phyloP scores from a whole-genome alignment of 2,329 filamentous ascomycete genomes.

The Curvularia sp. region DNA sequence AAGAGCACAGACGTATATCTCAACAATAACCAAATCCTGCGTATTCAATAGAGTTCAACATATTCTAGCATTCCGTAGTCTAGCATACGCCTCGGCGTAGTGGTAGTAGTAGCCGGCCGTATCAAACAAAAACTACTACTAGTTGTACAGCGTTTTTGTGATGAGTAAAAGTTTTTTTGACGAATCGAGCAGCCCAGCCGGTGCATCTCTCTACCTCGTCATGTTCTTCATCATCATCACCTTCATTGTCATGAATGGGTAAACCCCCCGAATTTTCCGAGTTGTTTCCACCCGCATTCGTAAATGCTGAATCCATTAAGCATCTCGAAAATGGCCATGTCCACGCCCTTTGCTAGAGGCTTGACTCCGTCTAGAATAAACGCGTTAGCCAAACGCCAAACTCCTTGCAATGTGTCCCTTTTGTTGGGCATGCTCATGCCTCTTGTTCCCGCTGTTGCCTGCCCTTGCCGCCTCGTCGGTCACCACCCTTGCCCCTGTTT shows the following conservation, averaged over 20 bases:
- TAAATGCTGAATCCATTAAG: constrained; percentile 2
- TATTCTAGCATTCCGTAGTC: constrained; percentile 2
- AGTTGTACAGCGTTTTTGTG: not conserved
- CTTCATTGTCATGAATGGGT: not conserved
- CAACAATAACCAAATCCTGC: no score
- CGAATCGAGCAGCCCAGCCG: not conserved
- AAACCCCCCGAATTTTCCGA: not conserved
- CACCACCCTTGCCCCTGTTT: constrained; percentile 40
- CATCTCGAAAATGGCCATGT: not conserved
- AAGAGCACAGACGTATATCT: no score
- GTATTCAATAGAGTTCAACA: not conserved
- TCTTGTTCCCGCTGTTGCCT: constrained; percentile 45
- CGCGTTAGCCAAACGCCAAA: constrained; percentile 31
- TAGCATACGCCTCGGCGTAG: not conserved
- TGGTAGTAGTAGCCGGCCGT: not conserved
- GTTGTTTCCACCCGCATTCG: not conserved
- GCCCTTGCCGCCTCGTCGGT: constrained; percentile 41
- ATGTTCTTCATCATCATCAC: not conserved
- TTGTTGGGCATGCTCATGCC: constrained; percentile 35
- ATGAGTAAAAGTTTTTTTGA: not conserved
- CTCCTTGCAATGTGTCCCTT: constrained; percentile 25
- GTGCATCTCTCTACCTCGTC: not conserved
- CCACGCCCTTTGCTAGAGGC: constrained; percentile 7
- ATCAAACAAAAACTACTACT: not conserved
- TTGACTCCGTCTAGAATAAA: constrained; percentile 7